Base-by-base conservation (phyloP, 805 yeast genomes). In the Suhomyces prunicola region DNA sequence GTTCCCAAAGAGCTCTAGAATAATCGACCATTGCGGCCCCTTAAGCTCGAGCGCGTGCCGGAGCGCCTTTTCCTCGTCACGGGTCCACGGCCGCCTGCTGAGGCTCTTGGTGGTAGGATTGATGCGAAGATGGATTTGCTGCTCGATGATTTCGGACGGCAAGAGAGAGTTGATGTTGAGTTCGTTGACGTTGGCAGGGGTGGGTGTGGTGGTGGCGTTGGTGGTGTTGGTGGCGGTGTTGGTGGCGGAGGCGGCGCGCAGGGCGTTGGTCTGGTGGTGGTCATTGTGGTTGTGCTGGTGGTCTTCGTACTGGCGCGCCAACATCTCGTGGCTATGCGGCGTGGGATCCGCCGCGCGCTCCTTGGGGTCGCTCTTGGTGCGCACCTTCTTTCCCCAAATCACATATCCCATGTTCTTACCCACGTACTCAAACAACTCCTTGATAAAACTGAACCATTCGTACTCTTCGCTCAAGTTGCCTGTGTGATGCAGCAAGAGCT, bases 1-100 rank as follows among this genome's bases (percentile, higher is more conserved):
- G 4, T 96, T 88, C 1, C 99, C 99, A 66, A 87, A 88, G n/a
- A 88, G 71, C 62, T 89, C 97, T 46, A 93, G 70, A 50, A 94
- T 94, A 51, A 88, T 88, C 1, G 96, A 79, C 99, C 99, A 94
- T 59, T 87, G 90, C 0, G 98, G 96, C 1, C 99, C 99, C 58
- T 86, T 83, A 22, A 83, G 74, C 57, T 88, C 87, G 53, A 94
- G 74, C 0, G 97, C 98, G 50, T 84, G 85, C 27, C 87, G 72
- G 23, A 94, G 76, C 0, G 97, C 94, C 33, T 80, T 83, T 64
- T 94, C 98, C 67, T 94, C 99, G 36, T 86, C 92, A 54, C 83
- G 75, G 0, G 96, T 83, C 99, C 99, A 94, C 3, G 87, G 81
- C 49, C 94, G 73, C 56, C 96, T 66, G 44, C 59, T 68, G 12